Conservation (phyloP, 345 rosid genomes). For the Lepidium sativum region DNA sequence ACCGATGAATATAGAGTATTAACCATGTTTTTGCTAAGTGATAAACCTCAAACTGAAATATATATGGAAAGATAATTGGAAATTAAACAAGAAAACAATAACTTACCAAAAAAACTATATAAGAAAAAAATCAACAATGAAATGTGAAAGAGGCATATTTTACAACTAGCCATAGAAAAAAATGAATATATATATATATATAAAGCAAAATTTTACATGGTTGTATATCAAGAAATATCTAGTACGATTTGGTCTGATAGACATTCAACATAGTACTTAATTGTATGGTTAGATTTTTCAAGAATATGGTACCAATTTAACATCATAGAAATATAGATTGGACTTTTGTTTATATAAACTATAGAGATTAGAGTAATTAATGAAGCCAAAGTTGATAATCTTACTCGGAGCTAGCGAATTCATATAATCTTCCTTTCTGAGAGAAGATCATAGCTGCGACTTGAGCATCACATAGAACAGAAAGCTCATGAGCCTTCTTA, state of each 20-base stretch:
- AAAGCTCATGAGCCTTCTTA: slow-evolving; percentile 56
- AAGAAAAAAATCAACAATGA: background rate
- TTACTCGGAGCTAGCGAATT: slow-evolving; percentile 42
- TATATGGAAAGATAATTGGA: background rate
- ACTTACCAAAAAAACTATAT: background rate
- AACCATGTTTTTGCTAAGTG: too few species aligned
- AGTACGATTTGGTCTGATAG: slow-evolving; percentile 8
- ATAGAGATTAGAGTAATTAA: background rate
- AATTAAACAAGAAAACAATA: background rate
- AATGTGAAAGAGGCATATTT: background rate
- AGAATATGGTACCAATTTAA: background rate
- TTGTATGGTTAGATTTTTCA: too few species aligned
- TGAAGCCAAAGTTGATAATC: slow-evolving; percentile 3
- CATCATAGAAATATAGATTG: background rate
- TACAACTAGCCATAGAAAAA: background rate
- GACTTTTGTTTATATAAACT: background rate
- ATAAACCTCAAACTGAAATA: slow-evolving; percentile 3
- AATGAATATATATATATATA: too few species aligned
- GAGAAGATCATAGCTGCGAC: slow-evolving; percentile 47
- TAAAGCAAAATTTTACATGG: background rate
- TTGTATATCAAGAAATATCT: background rate
- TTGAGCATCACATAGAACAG: slow-evolving; percentile 51
- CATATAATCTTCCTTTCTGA: slow-evolving; percentile 37
- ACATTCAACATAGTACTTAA: slow-evolving; percentile 1
- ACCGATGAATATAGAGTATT: too few species aligned